Base-by-base conservation (phyloP, 176 grass and related monocot species). In the Aechmea fasciata region DNA sequence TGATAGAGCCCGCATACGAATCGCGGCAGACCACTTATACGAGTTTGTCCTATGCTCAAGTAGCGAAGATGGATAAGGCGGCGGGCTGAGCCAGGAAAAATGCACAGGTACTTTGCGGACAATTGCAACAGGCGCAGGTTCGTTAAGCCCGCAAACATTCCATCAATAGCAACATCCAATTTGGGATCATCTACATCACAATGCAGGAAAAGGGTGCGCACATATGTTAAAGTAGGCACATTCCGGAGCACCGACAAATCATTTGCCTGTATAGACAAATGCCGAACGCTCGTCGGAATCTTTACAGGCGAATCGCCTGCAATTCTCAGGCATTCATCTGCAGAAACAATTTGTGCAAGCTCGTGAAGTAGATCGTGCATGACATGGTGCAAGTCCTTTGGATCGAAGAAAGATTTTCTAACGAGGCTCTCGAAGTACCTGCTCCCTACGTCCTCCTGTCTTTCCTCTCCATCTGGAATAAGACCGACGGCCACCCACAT, bases 311-410 rank as follows among this genome's bases (percentile, higher is more conserved):
- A 51, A 79, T 48, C 12, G 9, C 15, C 2, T 10, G 69, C 49
- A 71, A 75, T 14, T 72, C 83, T 76, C 29, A 80, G 47, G 53
- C 83, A 85, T 52, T 85, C 83, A 20, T 68, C 83, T 7, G 15
- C 3, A 9, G 83, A 85, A 64, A 85, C 77, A 67, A 11, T 65
- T 11, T 48, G 11, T 24, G 73, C 68, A 7, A 85, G 75, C 5
- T 77, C 78, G 64, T 81, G 83, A 65, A 85, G 14, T 2, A 85
- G 78, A 41, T 81, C 78, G 63, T 85, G 83, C 47, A 85, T 73
- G 14, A 50, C 11, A 63, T 81, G 81, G 5, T 66, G 19, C 3
- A 2, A 28, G 17, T 62, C 66, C 5, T 25, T 48, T 2, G 0
- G 33, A 71, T 65, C 19, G 18, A 79, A 79, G 48, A 79, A 79